Base-by-base conservation (phyloP, 176 grass and related monocot genomes). In the Neostapfia colusana region DNA sequence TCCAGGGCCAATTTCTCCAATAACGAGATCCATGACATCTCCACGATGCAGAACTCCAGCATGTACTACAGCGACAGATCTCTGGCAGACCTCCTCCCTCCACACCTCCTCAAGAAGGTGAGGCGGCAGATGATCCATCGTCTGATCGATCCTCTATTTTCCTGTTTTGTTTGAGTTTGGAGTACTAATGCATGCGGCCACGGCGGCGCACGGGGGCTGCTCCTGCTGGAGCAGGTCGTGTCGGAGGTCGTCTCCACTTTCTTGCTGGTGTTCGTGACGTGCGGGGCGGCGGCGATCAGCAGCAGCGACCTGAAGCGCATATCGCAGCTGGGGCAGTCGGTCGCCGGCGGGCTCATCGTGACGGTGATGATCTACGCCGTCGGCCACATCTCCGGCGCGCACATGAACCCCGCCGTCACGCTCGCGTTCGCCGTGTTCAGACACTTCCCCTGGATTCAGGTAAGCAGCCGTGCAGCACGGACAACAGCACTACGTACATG, bases 341-440 rank as follows among this genome's bases (percentile, higher is more conserved):
- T 99, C 46, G 95, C 89, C 7, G 95, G 91, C 42, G 95, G 95
- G 1, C 85, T 99, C 69, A 95, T 99, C 82, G 95, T 99, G 57
- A 95, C 92, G 0, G 91, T 95, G 8, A 99, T 99, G 95, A 99
- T 99, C 74, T 99, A 99, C 42, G 63, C 95, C 41, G 95, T 99
- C 18, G 95, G 95, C 0, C 95, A 99, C 72, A 99, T 99, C 81
- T 99, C 95, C 50, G 95, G 95, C 13, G 95, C 95, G 10, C 95
- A 99, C 89, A 99, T 99, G 95, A 99, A 99, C 77, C 95, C 95
- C 6, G 95, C 95, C 58, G 95, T 99, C 79, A 99, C 91, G 18
- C 83, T 95, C 28, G 83, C 95, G 21, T 99, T 99, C 83, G 95
- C 95, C 18, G 88, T 93, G 0, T 90, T 83, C 60, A 73, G 87